phyloP scores from a whole-genome alignment of 331 rosid species.

The Ulmus americana region DNA sequence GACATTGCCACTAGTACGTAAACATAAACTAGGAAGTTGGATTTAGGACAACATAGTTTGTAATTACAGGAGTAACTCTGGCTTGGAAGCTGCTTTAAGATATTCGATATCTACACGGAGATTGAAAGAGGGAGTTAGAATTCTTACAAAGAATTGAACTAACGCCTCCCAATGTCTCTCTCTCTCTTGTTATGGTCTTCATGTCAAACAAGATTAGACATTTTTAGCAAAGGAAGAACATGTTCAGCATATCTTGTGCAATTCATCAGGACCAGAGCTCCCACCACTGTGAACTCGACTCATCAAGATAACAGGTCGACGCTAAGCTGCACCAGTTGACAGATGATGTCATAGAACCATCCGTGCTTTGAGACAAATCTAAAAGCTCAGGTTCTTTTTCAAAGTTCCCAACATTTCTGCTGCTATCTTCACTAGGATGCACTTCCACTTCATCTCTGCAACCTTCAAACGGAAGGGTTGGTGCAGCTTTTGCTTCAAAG shows the following conservation, averaged over 20 bases:
- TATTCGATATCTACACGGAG: neutral
- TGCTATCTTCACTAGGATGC: neutral
- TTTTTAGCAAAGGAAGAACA: no score
- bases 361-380: neutral
- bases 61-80: neutral
- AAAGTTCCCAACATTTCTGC: neutral
- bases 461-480: neutral
- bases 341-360: neutral
- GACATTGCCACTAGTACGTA: neutral
- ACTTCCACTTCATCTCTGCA: neutral
- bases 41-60: neutral
- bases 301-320: neutral
- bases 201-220: no score
- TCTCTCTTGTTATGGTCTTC: neutral
- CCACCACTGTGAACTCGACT: conserved; percentile 3
- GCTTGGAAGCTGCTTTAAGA: neutral
- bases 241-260: neutral
- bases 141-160: neutral
- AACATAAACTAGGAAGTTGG: neutral
- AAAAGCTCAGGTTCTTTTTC: neutral
- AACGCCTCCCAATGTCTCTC: neutral
- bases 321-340: conserved; percentile 7
- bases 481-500: neutral
- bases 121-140: neutral
- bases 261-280: conserved; percentile 1